A percentile compares a stretch with the other conserved stretches of the same genome.
These are phyloP conservation scores for Leishmania martiniquensis DNA, from an alignment of 208 protist genomes.

Conservation along the genomic window DNA sequence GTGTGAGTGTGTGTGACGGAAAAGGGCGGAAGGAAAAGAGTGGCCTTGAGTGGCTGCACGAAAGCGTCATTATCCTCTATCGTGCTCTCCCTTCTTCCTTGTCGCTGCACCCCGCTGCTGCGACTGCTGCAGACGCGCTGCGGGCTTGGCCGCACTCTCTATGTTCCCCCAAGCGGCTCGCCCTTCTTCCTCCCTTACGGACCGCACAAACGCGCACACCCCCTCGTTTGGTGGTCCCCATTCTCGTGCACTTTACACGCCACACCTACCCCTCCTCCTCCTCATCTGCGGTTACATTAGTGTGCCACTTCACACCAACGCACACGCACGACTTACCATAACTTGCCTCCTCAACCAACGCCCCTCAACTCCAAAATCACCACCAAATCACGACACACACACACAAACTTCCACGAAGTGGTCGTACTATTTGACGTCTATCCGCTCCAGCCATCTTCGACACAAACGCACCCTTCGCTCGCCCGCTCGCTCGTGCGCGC, in stretches of 20 bases:
- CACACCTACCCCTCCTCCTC: background rate
- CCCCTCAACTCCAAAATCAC: background rate
- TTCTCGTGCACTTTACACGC: no score
- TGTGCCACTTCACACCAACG: background rate
- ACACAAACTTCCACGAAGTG: background rate
- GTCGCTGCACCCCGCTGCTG: background rate
- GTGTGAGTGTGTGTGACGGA: background rate
- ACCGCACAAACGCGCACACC: no score
- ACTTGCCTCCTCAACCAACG: background rate
- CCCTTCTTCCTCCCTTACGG: background rate
- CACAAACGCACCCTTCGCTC: slow-evolving; percentile 10
- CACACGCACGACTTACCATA: background rate
- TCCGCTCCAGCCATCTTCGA: slow-evolving; percentile 1
- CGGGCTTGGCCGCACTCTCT: background rate
- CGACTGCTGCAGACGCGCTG: background rate
- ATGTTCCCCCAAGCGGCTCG: background rate
- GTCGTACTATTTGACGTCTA: background rate
- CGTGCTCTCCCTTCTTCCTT: background rate
- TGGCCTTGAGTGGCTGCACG: background rate
- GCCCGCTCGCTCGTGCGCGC: slow-evolving; percentile 5
- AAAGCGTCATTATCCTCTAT: no score
- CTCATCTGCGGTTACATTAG: background rate
- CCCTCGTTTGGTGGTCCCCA: background rate
- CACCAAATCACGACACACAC: background rate
- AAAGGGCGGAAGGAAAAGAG: background rate